Evolutionary conservation across 2,329 filamentous ascomycete genomes (phyloP).

Genomic region (Leptographium lundbergii): DNA sequence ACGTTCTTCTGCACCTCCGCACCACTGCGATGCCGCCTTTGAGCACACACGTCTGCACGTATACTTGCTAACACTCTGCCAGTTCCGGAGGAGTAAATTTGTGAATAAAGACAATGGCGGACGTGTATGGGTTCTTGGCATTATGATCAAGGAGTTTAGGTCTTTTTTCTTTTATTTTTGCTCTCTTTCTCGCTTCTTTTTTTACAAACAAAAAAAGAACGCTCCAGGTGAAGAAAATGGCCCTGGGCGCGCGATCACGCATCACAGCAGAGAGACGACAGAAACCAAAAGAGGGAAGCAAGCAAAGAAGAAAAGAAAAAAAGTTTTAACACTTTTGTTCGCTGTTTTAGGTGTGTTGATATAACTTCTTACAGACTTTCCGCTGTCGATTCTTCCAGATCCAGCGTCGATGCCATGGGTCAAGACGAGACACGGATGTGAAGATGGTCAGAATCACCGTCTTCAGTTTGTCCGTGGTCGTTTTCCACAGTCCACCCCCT

Average conservation of each 20-base stretch:
- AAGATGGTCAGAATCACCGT: no score
- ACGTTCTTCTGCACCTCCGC: slow-evolving; percentile 26
- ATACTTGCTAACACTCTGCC: slow-evolving; percentile 3
- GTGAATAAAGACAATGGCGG: slow-evolving; percentile 2
- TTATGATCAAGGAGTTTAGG: slow-evolving; percentile 40
- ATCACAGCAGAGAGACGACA: slow-evolving; percentile 2
- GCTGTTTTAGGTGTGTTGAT: neutral
- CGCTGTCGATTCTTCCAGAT: neutral
- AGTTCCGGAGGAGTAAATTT: slow-evolving; percentile 88
- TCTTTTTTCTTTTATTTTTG: slow-evolving; percentile 8
- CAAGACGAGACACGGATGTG: neutral
- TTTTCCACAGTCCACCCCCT: no score
- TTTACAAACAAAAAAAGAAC: slow-evolving; percentile 24
- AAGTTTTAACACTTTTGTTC: slow-evolving; percentile 2
- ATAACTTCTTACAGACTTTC: neutral
- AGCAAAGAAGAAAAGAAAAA: slow-evolving; percentile 7
- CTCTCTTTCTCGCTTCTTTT: slow-evolving; percentile 18
- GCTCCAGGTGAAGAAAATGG: slow-evolving; percentile 14
- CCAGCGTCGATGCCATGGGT: neutral
- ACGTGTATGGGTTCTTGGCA: slow-evolving; percentile 24
- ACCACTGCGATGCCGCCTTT: no score
- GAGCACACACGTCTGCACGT: neutral
- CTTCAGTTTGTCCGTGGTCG: no score
- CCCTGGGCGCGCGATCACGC: slow-evolving; percentile 7
- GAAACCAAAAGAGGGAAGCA: slow-evolving; percentile 4